A percentile compares a stretch with the other conserved stretches of the same genome.
Conservation (phyloP, 768 basidiomycete species). For the Harrya chromipes region DNA sequence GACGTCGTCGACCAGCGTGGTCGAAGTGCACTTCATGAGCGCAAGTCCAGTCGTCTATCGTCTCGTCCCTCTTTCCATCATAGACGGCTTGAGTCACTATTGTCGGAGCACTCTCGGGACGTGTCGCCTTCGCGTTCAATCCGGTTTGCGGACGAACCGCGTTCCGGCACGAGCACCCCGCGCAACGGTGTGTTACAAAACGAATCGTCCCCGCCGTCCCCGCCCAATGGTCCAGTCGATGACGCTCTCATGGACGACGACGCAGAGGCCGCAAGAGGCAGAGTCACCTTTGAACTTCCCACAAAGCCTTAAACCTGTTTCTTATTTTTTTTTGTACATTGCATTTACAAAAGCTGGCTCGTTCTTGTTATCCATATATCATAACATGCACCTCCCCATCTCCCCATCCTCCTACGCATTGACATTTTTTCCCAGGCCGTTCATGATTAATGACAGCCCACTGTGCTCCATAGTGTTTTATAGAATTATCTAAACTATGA, state of each 20-base stretch:
- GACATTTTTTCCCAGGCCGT: too few relatives aligned
- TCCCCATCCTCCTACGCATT: not conserved
- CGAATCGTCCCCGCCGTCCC: slow-evolving; percentile 16
- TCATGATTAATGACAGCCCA: not conserved
- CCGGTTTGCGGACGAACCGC: slow-evolving; percentile 42
- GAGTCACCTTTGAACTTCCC: slow-evolving; percentile 21
- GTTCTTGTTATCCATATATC: not conserved
- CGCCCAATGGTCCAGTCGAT: slow-evolving; percentile 2
- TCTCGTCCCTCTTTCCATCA: slow-evolving; percentile 25
- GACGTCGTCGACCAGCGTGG: slow-evolving; percentile 20
- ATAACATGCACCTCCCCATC: not conserved
- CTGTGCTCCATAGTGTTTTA: slow-evolving; percentile 6
- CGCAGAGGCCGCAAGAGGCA: slow-evolving; percentile 12
- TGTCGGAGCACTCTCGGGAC: slow-evolving; percentile 31
- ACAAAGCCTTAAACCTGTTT: slow-evolving; percentile 4
- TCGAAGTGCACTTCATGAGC: slow-evolving; percentile 15
- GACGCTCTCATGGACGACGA: slow-evolving; percentile 15
- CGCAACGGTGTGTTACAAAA: slow-evolving; percentile 17
- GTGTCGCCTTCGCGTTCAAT: slow-evolving; percentile 47
- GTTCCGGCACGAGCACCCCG: slow-evolving; percentile 20
- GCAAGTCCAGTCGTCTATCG: slow-evolving; percentile 12
- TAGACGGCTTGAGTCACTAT: slow-evolving; percentile 30
- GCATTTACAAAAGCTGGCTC: not conserved
- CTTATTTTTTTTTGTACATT: not conserved
- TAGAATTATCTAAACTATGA: not conserved